phyloP scores from a whole-genome alignment of 139 green algal species.

The Deuterostichococcus epilithicus region DNA sequence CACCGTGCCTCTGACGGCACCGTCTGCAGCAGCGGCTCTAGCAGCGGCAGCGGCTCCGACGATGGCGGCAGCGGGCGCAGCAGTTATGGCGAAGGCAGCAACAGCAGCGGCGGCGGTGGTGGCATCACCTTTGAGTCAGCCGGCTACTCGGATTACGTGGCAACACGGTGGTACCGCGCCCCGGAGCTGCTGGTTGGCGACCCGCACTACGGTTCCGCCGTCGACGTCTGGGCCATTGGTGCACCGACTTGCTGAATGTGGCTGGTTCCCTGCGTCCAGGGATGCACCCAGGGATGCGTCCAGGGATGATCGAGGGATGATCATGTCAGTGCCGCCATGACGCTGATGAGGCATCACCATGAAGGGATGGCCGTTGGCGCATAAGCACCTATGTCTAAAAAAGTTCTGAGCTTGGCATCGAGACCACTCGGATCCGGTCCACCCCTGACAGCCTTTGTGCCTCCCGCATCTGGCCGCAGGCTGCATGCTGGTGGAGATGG shows the following conservation, averaged over 20 bases:
- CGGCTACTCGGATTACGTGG: conserved; percentile 85
- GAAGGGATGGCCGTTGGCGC: too few relatives aligned
- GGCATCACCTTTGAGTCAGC: conserved; percentile 17
- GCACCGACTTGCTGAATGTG: conserved; percentile 11
- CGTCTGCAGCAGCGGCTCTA: too few relatives aligned
- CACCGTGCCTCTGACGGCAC: background rate
- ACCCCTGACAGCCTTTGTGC: background rate
- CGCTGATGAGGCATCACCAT: too few relatives aligned
- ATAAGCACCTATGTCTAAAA: too few relatives aligned
- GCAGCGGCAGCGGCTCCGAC: background rate
- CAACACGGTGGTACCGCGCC: conserved; percentile 89
- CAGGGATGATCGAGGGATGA: too few relatives aligned
- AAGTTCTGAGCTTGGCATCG: too few relatives aligned
- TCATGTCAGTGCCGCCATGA: too few relatives aligned
- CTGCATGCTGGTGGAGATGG: conserved; percentile 86
- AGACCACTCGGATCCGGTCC: background rate
- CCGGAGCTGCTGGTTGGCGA: conserved; percentile 89
- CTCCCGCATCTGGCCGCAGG: conserved; percentile 26
- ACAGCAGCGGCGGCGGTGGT: background rate
- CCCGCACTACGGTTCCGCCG: conserved; percentile 67
- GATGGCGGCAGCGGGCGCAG: background rate
- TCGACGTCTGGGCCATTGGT: conserved; percentile 90
- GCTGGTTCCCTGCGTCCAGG: too few relatives aligned
- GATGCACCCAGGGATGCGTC: too few relatives aligned
- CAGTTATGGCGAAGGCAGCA: background rate